These are phyloP conservation scores for Terfezia claveryi DNA, from an alignment of 495 filamentous ascomycete genomes.

Conservation along the genomic window DNA sequence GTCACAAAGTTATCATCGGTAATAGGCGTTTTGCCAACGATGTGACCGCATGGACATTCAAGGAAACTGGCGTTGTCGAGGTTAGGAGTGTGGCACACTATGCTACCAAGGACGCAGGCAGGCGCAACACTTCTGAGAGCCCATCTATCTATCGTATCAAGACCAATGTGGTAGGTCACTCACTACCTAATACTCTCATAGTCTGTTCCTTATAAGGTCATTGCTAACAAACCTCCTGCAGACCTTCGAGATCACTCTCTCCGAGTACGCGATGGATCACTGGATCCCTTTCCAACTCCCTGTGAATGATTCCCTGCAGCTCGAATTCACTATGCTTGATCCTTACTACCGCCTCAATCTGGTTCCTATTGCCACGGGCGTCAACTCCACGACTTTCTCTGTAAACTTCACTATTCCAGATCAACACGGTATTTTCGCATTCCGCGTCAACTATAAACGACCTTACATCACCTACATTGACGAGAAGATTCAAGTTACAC, in stretches of 20 bases:
- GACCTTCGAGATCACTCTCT: slow-evolving; percentile 74
- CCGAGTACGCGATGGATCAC: slow-evolving; percentile 51
- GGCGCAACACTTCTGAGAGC: too few species aligned
- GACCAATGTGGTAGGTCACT: slow-evolving; percentile 77
- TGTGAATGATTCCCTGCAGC: slow-evolving; percentile 49
- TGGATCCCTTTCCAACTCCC: slow-evolving; percentile 54
- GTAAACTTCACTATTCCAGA: slow-evolving; percentile 65
- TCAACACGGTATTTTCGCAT: slow-evolving; percentile 96
- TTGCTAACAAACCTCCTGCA: slow-evolving; percentile 22
- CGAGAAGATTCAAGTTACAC: slow-evolving; percentile 84
- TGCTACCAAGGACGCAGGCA: slow-evolving; percentile 31
- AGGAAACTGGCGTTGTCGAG: slow-evolving; percentile 73
- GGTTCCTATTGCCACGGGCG: slow-evolving; percentile 29
- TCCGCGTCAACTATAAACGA: slow-evolving; percentile 85
- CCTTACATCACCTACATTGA: slow-evolving; percentile 77
- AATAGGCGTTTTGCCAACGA: slow-evolving; percentile 75
- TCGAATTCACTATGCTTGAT: slow-evolving; percentile 96
- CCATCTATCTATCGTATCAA: slow-evolving; percentile 88
- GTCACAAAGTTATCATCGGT: slow-evolving; percentile 37
- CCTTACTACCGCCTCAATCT: slow-evolving; percentile 88
- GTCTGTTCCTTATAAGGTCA: neutral
- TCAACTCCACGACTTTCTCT: slow-evolving; percentile 51
- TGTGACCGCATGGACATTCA: slow-evolving; percentile 75
- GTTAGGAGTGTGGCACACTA: slow-evolving; percentile 69
- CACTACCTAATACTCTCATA: neutral